phyloP scores from a whole-genome alignment of 2,329 filamentous ascomycete species.

The Xylariaceae sp. region DNA sequence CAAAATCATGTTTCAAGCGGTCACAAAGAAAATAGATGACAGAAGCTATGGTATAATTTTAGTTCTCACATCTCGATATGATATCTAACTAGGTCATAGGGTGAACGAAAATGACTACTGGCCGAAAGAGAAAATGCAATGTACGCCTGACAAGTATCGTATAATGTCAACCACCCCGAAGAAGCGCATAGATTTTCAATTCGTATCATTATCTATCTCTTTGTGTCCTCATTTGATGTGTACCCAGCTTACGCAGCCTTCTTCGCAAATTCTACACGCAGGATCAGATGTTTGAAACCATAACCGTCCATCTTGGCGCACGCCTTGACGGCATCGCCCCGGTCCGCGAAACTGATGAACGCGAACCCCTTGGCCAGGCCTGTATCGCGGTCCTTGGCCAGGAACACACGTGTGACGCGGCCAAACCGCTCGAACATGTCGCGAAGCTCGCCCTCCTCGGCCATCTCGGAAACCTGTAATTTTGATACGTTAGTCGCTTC shows the following conservation, averaged over 20 bases:
- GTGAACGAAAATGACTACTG: not conserved
- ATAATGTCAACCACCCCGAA: not conserved
- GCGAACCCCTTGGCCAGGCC: constrained; percentile 97
- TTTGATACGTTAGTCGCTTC: not conserved
- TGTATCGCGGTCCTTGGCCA: constrained; percentile 97
- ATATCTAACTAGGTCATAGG: no score
- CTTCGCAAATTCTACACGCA: constrained; percentile 88
- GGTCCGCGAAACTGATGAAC: constrained; percentile 95
- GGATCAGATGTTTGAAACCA: constrained; percentile 85
- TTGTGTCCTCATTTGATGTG: not conserved
- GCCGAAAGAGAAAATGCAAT: not conserved
- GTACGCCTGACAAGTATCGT: not conserved
- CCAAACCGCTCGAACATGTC: constrained; percentile 99
- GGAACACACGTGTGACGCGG: constrained; percentile 94
- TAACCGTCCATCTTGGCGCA: constrained; percentile 98
- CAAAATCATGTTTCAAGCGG: no score
- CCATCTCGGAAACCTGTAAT: constrained; percentile 89
- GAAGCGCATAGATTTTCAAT: constrained; percentile 3
- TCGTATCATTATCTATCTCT: constrained; percentile 14
- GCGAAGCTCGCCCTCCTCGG: constrained; percentile 92
- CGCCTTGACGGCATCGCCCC: constrained; percentile 86
- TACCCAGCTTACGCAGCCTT: constrained; percentile 55
- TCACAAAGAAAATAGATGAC: no score
- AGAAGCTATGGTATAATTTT: no score
- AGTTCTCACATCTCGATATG: no score